Evolutionary conservation across 805 yeast species (phyloP).

Genomic region (Tanozyma kutaoensis): DNA sequence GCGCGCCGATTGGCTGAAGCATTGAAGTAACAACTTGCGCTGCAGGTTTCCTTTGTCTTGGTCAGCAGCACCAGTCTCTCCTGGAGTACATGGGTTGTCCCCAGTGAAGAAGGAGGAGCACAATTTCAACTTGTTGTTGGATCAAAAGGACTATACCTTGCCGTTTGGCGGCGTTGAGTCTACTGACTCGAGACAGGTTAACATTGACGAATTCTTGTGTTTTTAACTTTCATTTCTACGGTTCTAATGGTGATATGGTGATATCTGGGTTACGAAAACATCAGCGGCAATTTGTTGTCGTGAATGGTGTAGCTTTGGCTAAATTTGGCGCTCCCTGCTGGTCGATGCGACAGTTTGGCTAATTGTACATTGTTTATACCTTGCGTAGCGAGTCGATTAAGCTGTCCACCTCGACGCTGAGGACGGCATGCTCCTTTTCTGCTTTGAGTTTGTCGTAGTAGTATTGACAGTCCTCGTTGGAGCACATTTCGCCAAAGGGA

Average conservation of each 20-base stretch:
- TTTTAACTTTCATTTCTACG: too few species aligned
- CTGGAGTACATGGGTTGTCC: too few species aligned
- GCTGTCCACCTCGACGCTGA: neutral
- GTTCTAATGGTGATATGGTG: neutral
- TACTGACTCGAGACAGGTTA: too few species aligned
- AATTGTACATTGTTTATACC: neutral
- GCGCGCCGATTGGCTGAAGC: neutral
- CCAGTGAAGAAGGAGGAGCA: too few species aligned
- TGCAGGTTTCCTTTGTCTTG: too few species aligned
- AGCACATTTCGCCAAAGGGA: slow-evolving; percentile 22
- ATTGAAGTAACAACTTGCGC: neutral
- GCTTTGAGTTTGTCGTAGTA: slow-evolving; percentile 41
- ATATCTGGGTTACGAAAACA: neutral
- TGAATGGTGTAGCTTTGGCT: neutral
- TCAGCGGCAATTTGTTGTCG: neutral
- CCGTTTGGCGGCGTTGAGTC: too few species aligned
- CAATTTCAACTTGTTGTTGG: too few species aligned
- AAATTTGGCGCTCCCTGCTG: neutral
- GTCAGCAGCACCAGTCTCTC: too few species aligned
- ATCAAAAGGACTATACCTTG: too few species aligned
- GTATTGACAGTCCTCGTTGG: slow-evolving; percentile 52
- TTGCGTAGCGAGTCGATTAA: neutral
- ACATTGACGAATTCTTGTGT: too few species aligned
- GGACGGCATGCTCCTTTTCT: slow-evolving; percentile 1
- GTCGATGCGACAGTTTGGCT: neutral